These are phyloP conservation scores for Pezicula carpinea DNA, from an alignment of 2,329 filamentous ascomycete genomes.

Conservation along the genomic window DNA sequence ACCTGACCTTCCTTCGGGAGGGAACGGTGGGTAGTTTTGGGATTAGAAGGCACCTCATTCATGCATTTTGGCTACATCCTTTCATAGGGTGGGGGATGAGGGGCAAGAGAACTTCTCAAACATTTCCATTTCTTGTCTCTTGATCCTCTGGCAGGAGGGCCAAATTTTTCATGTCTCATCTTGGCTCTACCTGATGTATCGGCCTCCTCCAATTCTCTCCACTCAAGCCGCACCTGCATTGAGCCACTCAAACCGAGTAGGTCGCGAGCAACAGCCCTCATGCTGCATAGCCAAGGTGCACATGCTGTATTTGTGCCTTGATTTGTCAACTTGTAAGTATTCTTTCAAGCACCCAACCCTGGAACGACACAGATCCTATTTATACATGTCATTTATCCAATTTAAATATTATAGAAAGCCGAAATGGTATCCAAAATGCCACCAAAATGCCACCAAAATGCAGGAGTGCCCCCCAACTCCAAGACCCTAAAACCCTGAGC, in stretches of 20 bases:
- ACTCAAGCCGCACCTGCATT: too few relatives aligned
- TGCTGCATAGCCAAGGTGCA: too few relatives aligned
- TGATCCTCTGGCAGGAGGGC: neutral
- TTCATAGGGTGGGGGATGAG: constrained; percentile 27
- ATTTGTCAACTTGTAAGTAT: too few relatives aligned
- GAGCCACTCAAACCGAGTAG: too few relatives aligned
- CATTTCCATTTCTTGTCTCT: constrained; percentile 9
- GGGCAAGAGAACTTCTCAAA: constrained; percentile 31
- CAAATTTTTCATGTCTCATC: neutral
- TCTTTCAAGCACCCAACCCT: too few relatives aligned
- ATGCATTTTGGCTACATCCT: constrained; percentile 22
- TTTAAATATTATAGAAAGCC: too few relatives aligned
- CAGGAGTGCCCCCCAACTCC: neutral
- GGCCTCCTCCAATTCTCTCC: too few relatives aligned
- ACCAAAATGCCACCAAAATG: neutral
- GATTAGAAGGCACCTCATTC: constrained; percentile 31
- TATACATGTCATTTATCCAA: too few relatives aligned
- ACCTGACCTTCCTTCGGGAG: constrained; percentile 3
- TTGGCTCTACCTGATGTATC: neutral
- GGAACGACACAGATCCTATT: too few relatives aligned
- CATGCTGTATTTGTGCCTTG: too few relatives aligned
- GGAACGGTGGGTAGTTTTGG: constrained; percentile 16
- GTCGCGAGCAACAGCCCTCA: too few relatives aligned
- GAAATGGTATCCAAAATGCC: neutral
- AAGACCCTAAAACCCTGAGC: neutral